Evolutionary conservation across 306 rosid species (phyloP).

Genomic region (Neltuma alba): DNA sequence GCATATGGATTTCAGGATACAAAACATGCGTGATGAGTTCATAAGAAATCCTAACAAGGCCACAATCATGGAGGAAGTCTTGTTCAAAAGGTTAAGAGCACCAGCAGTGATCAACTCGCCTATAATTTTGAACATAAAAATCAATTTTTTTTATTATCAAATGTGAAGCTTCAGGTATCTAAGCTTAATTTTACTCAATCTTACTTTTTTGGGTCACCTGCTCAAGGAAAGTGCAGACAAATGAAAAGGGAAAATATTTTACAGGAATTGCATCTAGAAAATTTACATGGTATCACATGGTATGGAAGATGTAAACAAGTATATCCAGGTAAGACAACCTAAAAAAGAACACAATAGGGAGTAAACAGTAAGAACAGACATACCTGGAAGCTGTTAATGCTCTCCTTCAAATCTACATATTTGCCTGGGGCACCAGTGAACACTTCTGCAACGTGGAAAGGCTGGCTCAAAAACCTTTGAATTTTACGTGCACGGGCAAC

Average conservation of each 20-base stretch:
- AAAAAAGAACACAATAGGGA: background rate
- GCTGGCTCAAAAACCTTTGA: constrained; percentile 82
- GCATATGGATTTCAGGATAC: background rate
- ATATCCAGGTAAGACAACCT: background rate
- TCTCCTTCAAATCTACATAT: constrained; percentile 94
- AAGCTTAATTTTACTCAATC: background rate
- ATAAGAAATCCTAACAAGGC: background rate
- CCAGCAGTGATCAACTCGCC: background rate
- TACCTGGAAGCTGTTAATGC: constrained; percentile 88
- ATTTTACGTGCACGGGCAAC: constrained; percentile 99
- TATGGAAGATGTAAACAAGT: background rate
- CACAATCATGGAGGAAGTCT: background rate
- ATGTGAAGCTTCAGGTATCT: background rate
- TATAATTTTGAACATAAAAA: background rate
- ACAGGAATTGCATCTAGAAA: background rate
- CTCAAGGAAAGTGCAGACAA: background rate
- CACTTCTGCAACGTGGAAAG: constrained; percentile 99
- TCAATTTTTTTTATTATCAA: background rate
- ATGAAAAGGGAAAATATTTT: background rate
- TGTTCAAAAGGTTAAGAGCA: background rate
- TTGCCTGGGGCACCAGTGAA: constrained; percentile 99
- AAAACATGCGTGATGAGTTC: background rate
- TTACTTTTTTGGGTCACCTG: background rate
- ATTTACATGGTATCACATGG: background rate
- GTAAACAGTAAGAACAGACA: background rate